phyloP scores from a whole-genome alignment of 371 early-diverging fungal genomes.

The Rhizopus sp. region DNA sequence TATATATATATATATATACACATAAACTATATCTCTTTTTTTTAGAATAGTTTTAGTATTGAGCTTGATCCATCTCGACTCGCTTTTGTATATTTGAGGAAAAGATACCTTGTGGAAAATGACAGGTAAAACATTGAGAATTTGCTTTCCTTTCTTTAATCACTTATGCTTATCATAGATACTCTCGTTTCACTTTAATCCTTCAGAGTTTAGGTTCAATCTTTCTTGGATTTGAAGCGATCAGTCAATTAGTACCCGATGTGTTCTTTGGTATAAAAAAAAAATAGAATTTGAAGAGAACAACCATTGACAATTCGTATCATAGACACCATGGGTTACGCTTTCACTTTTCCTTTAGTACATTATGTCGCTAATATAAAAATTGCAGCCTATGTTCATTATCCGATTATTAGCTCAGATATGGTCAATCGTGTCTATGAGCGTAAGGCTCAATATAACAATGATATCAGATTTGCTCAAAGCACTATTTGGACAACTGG shows the following conservation, averaged over 20 bases:
- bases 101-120: conserved; percentile 73
- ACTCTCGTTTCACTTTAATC: conserved; percentile 82
- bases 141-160: too few relatives aligned
- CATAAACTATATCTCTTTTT: neutral
- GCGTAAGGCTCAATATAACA: conserved; percentile 69
- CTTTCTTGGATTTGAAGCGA: conserved; percentile 76
- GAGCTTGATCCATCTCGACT: conserved; percentile 58
- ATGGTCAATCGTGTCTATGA: conserved; percentile 84
- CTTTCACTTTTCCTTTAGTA: conserved; percentile 89
- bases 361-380: conserved; percentile 59
- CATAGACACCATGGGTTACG: conserved; percentile 95
- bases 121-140: conserved; percentile 44
- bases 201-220: conserved; percentile 87
- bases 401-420: conserved; percentile 95
- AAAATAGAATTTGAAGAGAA: neutral
- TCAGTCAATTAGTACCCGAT: conserved; percentile 73
- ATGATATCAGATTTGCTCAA: conserved; percentile 53
- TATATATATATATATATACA: neutral
- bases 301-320: neutral
- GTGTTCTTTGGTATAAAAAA: conserved; percentile 72
- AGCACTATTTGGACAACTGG: conserved; percentile 60
- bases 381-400: conserved; percentile 92
- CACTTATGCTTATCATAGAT: conserved; percentile 40
- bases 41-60: conserved; percentile 76
- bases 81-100: conserved; percentile 61